These are phyloP conservation scores for Fusarium torreyae DNA, from an alignment of 2,329 filamentous ascomycete genomes.

Conservation along the genomic window DNA sequence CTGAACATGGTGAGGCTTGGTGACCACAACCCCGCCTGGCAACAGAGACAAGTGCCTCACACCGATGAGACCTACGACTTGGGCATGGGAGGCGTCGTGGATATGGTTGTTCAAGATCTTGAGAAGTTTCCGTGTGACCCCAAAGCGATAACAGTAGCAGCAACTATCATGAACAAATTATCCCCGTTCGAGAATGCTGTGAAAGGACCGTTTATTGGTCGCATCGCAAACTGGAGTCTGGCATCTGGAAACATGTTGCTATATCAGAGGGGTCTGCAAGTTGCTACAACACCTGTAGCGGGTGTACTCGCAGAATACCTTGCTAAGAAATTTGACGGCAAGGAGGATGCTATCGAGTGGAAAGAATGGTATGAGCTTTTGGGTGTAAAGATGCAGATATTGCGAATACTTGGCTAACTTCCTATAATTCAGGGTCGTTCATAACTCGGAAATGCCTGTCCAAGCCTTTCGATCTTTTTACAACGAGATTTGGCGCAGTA, in stretches of 20 bases:
- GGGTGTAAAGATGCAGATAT: too few species aligned
- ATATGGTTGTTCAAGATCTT: slow-evolving; percentile 1
- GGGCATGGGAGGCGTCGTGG: background rate
- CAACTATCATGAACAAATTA: slow-evolving; percentile 5
- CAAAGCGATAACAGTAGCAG: background rate
- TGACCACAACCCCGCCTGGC: background rate
- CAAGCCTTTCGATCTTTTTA: background rate
- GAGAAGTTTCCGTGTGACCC: slow-evolving; percentile 1
- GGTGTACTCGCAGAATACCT: slow-evolving; percentile 1
- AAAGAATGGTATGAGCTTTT: slow-evolving; percentile 14
- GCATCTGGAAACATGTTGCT: background rate
- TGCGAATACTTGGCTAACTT: too few species aligned
- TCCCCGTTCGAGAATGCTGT: background rate
- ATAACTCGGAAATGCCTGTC: background rate
- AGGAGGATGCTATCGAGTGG: slow-evolving; percentile 16
- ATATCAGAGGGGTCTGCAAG: slow-evolving; percentile 6
- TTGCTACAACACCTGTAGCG: background rate
- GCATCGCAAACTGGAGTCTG: slow-evolving; percentile 20
- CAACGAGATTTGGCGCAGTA: background rate
- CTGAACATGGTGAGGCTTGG: background rate
- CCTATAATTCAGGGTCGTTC: background rate
- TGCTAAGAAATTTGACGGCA: background rate
- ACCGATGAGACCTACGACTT: background rate
- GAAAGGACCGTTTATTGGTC: background rate
- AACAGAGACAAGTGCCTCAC: background rate